Evolutionary conservation across 352 stramenopile species (phyloP).

Genomic region (Globisporangium sylvaticum): DNA sequence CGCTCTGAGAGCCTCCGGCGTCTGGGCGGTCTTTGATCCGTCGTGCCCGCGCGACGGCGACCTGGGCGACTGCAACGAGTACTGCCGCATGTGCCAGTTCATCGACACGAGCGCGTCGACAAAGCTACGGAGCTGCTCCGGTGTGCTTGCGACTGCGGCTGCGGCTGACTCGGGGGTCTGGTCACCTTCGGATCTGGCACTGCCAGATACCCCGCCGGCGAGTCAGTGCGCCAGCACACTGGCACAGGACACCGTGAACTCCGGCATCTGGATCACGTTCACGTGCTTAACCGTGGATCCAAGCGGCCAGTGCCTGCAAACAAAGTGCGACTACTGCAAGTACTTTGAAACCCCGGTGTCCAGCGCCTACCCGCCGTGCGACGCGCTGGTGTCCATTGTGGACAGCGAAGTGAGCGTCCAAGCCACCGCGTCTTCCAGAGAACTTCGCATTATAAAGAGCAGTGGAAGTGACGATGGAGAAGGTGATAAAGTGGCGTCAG

Average conservation of each 20-base stretch:
- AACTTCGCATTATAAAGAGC: not conserved
- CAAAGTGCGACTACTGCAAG: slow-evolving; percentile 14
- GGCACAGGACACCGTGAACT: not conserved
- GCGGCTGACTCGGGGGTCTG: not conserved
- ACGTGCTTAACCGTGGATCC: not conserved
- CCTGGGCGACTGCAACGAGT: slow-evolving; percentile 7
- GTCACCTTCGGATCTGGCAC: not conserved
- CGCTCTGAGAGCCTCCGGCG: not conserved
- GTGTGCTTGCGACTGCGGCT: not conserved
- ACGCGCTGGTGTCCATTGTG: slow-evolving; percentile 7
- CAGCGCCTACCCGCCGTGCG: slow-evolving; percentile 3
- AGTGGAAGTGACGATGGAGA: not conserved
- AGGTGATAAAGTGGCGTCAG: not conserved
- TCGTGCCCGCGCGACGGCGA: slow-evolving; percentile 9
- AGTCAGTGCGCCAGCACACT: not conserved
- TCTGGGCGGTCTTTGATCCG: slow-evolving; percentile 14
- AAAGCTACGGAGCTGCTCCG: not conserved
- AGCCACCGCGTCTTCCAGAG: not conserved
- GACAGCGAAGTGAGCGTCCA: not conserved
- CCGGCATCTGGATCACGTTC: slow-evolving; percentile 10
- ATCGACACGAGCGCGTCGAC: slow-evolving; percentile 9
- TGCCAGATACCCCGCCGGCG: not conserved
- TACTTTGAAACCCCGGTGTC: slow-evolving; percentile 8
- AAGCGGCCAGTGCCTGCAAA: not conserved
- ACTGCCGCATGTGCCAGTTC: slow-evolving; percentile 15